phyloP scores from a whole-genome alignment of 2,329 filamentous ascomycete genomes.

The Cladosporium colombiae region DNA sequence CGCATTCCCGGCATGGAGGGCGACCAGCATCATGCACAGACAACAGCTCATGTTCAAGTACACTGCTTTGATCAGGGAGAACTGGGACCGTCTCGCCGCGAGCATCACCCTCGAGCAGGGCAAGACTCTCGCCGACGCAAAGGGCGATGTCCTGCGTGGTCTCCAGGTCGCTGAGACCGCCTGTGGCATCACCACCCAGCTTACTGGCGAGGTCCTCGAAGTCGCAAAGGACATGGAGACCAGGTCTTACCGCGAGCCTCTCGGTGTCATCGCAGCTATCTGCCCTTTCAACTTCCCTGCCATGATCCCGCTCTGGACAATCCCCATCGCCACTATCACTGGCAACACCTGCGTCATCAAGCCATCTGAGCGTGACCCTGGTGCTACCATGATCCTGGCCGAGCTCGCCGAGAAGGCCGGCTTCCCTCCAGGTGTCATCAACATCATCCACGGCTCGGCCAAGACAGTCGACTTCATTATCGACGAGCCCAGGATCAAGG shows the following conservation, averaged over 20 bases:
- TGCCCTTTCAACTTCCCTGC: constrained; percentile 91
- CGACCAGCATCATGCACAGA: constrained; percentile 69
- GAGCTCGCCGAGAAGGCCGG: constrained; percentile 79
- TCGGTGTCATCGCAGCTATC: constrained; percentile 80
- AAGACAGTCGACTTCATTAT: constrained; percentile 84
- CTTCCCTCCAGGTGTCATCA: constrained; percentile 79
- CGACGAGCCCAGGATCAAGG: constrained; percentile 82
- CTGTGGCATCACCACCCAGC: constrained; percentile 75
- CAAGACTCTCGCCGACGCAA: constrained; percentile 83
- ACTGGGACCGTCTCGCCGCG: constrained; percentile 81
- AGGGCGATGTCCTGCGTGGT: constrained; percentile 77
- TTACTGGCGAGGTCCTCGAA: constrained; percentile 81
- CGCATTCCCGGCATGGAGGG: constrained; percentile 73
- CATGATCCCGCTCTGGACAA: constrained; percentile 92
- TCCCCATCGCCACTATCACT: constrained; percentile 79
- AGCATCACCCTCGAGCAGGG: constrained; percentile 87
- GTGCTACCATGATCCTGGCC: constrained; percentile 80
- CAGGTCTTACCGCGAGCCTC: constrained; percentile 74
- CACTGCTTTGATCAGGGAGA: constrained; percentile 74
- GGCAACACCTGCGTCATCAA: constrained; percentile 85
- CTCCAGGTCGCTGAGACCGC: constrained; percentile 84
- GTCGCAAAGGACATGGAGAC: constrained; percentile 91
- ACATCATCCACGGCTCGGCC: constrained; percentile 78
- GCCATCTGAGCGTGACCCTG: constrained; percentile 82
- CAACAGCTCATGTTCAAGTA: constrained; percentile 91